Conservation (phyloP, 202 grass and related monocot genomes). For the Saccharum hybrid region DNA sequence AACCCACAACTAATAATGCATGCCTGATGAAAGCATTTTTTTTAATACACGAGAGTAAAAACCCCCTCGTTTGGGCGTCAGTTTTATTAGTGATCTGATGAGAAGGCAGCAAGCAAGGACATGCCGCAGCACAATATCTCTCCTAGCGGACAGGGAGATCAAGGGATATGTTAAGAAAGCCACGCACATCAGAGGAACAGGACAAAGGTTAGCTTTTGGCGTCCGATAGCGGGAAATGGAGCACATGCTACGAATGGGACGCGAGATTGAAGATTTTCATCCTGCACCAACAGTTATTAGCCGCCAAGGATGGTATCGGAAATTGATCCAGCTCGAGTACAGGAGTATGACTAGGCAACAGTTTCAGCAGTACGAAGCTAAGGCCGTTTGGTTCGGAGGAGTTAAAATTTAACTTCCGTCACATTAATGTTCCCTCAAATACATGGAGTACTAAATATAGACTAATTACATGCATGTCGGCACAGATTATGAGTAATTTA, state of each 20-base stretch:
- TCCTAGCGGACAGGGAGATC: slow-evolving; percentile 23
- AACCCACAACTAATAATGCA: not conserved
- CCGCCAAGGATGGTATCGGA: not conserved
- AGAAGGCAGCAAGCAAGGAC: slow-evolving; percentile 2
- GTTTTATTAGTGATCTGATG: not conserved
- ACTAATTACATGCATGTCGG: no score
- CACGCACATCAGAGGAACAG: slow-evolving; percentile 37
- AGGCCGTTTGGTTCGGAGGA: no score
- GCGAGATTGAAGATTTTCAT: not conserved
- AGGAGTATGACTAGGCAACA: no score
- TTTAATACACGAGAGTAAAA: not conserved
- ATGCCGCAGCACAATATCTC: slow-evolving; percentile 36
- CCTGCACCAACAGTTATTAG: not conserved
- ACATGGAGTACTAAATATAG: no score
- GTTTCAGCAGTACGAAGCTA: no score
- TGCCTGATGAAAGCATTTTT: not conserved
- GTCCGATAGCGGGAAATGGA: slow-evolving; percentile 8
- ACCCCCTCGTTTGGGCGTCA: no score
- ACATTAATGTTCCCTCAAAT: no score
- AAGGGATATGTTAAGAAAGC: slow-evolving; percentile 41
- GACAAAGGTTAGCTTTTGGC: slow-evolving; percentile 47
- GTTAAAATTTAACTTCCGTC: no score
- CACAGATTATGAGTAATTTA: no score
- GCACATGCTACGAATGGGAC: slow-evolving; percentile 42
- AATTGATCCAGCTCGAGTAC: no score